Evolutionary conservation across 2,329 filamentous ascomycete genomes (phyloP).

Genomic region (Beauveria caledonica): DNA sequence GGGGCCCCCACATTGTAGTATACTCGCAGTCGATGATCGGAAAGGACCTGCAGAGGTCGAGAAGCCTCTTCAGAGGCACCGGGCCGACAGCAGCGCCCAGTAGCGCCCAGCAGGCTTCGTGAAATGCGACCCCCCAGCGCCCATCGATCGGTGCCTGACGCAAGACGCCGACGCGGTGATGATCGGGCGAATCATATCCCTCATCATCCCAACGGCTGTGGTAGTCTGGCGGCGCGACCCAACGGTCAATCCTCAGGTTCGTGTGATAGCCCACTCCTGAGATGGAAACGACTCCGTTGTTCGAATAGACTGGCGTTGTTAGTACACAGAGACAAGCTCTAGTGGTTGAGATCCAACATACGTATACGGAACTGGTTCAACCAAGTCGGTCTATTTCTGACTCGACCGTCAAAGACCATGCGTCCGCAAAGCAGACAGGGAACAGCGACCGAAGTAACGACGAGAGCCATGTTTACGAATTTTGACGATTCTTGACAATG

Average conservation of each 20-base stretch:
- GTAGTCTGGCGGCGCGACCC: not conserved
- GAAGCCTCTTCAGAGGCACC: not conserved
- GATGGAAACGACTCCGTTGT: not conserved
- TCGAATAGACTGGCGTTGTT: not conserved
- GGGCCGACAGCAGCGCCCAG: not conserved
- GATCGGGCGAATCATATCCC: not conserved
- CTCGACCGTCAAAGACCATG: not conserved
- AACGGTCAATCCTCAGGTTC: not conserved
- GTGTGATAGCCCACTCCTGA: not conserved
- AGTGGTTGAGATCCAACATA: not conserved
- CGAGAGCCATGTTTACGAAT: not conserved
- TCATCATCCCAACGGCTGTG: not conserved
- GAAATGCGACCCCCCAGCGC: not conserved
- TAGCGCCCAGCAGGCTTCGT: slow-evolving; percentile 4
- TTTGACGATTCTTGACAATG: not conserved
- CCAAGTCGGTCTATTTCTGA: not conserved
- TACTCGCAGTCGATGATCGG: not conserved
- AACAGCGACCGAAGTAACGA: not conserved
- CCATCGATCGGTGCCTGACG: not conserved
- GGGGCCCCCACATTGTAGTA: not conserved
- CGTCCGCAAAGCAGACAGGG: slow-evolving; percentile 1
- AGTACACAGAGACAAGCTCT: not conserved
- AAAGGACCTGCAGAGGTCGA: not conserved
- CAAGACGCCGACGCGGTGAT: not conserved
- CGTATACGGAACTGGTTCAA: not conserved